Base-by-base conservation (phyloP, 139 green algal species). In the Chlamydomonas sp. region DNA sequence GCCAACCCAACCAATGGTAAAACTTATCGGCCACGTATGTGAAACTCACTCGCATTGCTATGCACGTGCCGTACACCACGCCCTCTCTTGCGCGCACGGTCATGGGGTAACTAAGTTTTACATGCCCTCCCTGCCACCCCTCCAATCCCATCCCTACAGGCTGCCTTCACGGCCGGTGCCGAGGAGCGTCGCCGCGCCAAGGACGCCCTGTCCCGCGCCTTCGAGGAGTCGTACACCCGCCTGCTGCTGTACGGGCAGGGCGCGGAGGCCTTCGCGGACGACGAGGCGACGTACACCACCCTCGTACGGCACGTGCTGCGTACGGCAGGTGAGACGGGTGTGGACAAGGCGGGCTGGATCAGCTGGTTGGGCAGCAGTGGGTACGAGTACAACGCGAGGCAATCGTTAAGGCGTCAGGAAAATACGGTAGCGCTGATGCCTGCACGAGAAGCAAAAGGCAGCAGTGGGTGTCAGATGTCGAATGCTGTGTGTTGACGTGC, bases 241-340 rank as follows among this genome's bases (percentile, higher is more conserved):
- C 86, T 98, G 88, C 92, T 95, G 90, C 91, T 97, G 82, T 96
- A 94, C 67, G 80, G 75, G 0, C 85, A 90, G 60, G 96, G 95
- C 74, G 90, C 91, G 17, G 89, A 95, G 66, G 75, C 93, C 49
- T 93, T 95, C 62, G 83, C 76, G 16, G 86, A 68, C 0, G 93
- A 96, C 63, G 92, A 94, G 60, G 88, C 85, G 3, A 86, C 87
- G 7, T 17, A 62, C 64, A 31, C 84, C 4, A 77, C 86, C 63
- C 83, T 97, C 80, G 81, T 93, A 72, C 89, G 90, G 6, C 96
- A 98, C 89, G 86, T 96, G 69, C 82, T 98, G 80, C 92, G 95
- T 76, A 94, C 79, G 16, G 80, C 81, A 4, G 96, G 84, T 58
- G 64, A 0, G 82, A 71, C 66, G 10, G 10, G 0, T 10, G 66